A percentile compares a stretch with the other conserved stretches of the same genome.
phyloP scores from a whole-genome alignment of 78 protist species.

The Dictyostelium brefeldianum region DNA sequence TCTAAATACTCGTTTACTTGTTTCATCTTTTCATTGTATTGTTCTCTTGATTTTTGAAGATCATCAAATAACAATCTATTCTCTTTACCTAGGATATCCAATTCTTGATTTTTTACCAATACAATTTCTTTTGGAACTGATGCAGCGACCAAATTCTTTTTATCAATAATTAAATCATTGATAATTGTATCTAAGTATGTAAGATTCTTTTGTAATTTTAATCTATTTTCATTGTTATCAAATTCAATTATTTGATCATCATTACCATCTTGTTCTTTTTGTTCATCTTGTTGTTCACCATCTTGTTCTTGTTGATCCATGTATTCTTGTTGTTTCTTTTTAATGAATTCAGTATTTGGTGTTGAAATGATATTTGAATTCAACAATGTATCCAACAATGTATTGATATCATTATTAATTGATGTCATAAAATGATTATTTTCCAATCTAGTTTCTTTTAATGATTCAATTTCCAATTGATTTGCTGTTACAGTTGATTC shows the following conservation, averaged over 20 bases:
- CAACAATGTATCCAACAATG: neutral
- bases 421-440: neutral
- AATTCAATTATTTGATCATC: neutral
- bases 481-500: neutral
- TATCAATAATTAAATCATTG: neutral
- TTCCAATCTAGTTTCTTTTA: neutral
- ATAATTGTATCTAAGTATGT: neutral
- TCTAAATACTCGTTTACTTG: neutral
- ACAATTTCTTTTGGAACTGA: neutral
- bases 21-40: neutral
- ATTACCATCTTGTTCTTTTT: neutral
- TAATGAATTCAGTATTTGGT: neutral
- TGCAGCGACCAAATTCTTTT: neutral
- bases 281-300: neutral
- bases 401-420: neutral
- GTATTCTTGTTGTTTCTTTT: neutral
- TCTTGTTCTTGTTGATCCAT: neutral
- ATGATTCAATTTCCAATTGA: neutral
- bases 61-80: neutral
- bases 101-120: neutral
- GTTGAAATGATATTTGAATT: neutral
- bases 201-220: slow-evolving; percentile 1
- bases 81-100: neutral
- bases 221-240: neutral
- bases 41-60: neutral